Conservation (phyloP, 495 filamentous ascomycete species). For the Chaetomium fimeti region DNA sequence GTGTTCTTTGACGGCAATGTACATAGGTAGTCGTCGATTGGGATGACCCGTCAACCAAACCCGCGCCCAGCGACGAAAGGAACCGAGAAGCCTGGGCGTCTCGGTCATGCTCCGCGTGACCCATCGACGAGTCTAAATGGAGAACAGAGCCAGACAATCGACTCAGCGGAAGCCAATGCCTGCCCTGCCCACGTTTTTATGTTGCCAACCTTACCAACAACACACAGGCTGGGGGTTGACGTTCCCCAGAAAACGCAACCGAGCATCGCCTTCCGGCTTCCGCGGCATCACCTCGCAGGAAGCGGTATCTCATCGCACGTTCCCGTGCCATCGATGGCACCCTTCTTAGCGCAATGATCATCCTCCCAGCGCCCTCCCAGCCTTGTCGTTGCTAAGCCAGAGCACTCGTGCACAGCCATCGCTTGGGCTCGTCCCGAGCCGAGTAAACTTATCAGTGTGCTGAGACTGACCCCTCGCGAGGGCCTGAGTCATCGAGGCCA, state of each 20-base stretch:
- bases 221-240: not conserved
- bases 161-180: not conserved
- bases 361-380: no score
- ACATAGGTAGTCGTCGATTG: not conserved
- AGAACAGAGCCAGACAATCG: not conserved
- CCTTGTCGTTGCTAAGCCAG: no score
- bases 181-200: not conserved
- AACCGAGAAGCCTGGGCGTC: conserved; percentile 2
- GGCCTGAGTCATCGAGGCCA: not conserved
- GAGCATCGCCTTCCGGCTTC: not conserved
- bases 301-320: not conserved
- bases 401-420: no score
- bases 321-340: no score
- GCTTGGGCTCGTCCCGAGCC: not conserved
- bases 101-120: conserved; percentile 1
- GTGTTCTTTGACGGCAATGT: not conserved
- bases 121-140: not conserved
- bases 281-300: not conserved
- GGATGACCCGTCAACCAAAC: not conserved
- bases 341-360: no score
- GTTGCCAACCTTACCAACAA: not conserved
- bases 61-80: not conserved
- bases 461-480: not conserved
- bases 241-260: not conserved
- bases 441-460: not conserved